Base-by-base conservation (phyloP, 768 basidiomycete genomes). In the Sarcomyxa edulis region DNA sequence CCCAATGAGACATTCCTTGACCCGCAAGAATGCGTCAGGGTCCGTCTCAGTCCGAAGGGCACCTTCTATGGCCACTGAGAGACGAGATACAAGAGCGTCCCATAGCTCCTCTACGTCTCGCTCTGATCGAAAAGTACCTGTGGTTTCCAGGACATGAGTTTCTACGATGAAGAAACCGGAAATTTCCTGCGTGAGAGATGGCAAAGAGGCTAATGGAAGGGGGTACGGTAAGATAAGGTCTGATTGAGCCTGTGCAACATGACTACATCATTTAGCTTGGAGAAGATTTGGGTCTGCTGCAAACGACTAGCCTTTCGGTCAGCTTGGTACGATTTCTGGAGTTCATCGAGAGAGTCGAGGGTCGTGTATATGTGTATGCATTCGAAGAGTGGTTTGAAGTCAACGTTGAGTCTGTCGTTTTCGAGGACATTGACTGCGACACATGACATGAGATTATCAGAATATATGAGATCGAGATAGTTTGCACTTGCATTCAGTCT, bases 161-260 rank as follows among this genome's bases (percentile, higher is more conserved):
- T 99, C 96, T 47, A 98, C 82, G 42, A 99, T 92, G 64, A 98
- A 99, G 62, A 96, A 99, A 0, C 96, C 96, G 25, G 92, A 85
- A 46, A 98, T 88, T 60, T 97, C 91, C 56, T 95, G 86, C 18
- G 89, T 84, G 15, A 98, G 67, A n/a, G 74, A 56, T 1, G 83
- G 70, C 4, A 98, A 74, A 3, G 83, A 73, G 2, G 70, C 55
- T 23, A 91, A 51, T 21, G 79, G 75, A 15, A 90, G 66, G 0
- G 83, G 82, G 19, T 68, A 67, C 1, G 88, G 92, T 20, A 99
- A 76, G 56, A 98, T 96, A 7, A 99, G 76, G 47, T 88, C 87
- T 2, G 96, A 95, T 86, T 99, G 96, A 0, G 93, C 91, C 95
- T 96, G 48, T 5, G 19, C 20, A 32, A 22, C 21, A 14, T 30